Evolutionary conservation across 768 basidiomycete genomes (phyloP), one percentile per base, ranked within the genome.

Genomic region (Hydnum rufescens): DNA sequence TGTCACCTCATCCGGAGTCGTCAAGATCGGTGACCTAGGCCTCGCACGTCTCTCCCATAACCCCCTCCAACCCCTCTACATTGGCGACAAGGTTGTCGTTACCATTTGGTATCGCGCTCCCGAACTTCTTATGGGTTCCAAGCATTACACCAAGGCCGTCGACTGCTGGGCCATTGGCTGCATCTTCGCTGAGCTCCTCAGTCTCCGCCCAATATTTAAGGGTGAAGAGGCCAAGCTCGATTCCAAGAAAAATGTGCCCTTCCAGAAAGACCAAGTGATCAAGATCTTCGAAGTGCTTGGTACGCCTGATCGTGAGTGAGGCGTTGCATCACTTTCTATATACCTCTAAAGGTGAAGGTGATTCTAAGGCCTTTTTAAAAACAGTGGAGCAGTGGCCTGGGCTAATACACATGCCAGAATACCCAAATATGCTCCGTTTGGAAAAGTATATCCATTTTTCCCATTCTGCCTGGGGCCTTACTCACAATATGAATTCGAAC

Each of bases 101-200:
- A 99, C 95, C 0, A 97, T 99, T 61, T 97, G 95, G 95, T 99
- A 99, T 63, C 84, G 95, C 51, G 88, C 89, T 4, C 95, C 95
- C 0, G 95, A 99, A 62, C 76, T 99, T 2, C 73, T 99, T 5
- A 74, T 99, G 68, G 93, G 95, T 26, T 89, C 93, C 0, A 88
- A 90, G 57, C 95, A 99, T 65, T 99, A 99, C 64, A 93, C 95
- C 58, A 89, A 87, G 59, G 85, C 92, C 3, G 80, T 97, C 36
- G 90, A 99, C 62, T 79, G 88, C 51, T 99, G 95, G 95, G 92
- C 95, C 25, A 80, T 97, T 3, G 95, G 92, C 0, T 99, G 95
- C 63, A 96, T 99, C 42, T 82, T 93, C 67, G 95, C 92, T 1
- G 95, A 99, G 66, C 68, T 99, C 19, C 79, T 95, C 1, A 89